Evolutionary conservation across 2,329 filamentous ascomycete species (phyloP).

Genomic region (Diaporthe eres): DNA sequence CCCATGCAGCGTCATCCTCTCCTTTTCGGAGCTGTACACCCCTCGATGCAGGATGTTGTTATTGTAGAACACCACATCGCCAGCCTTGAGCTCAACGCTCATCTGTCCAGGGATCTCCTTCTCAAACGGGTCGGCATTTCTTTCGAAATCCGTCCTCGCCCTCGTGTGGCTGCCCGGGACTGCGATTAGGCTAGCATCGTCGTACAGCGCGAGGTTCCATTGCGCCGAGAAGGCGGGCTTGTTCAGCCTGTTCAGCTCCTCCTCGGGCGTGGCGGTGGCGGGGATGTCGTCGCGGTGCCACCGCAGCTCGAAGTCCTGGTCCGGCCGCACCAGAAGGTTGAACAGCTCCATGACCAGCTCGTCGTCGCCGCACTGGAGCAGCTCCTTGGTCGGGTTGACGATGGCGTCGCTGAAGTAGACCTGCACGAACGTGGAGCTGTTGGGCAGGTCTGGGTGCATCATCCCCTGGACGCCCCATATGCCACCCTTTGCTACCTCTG

Average conservation of each 20-base stretch:
- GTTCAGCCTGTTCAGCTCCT: constrained; percentile 74
- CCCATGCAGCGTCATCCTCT: constrained; percentile 78
- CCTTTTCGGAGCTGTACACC: constrained; percentile 69
- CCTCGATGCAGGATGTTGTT: constrained; percentile 86
- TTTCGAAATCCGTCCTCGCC: constrained; percentile 78
- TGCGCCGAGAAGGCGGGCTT: constrained; percentile 81
- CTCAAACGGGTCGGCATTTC: constrained; percentile 73
- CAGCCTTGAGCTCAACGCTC: constrained; percentile 75
- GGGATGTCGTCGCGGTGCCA: constrained; percentile 92
- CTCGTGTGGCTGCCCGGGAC: constrained; percentile 83
- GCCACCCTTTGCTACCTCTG: constrained; percentile 61
- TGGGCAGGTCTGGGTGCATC: constrained; percentile 42
- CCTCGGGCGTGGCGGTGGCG: constrained; percentile 72
- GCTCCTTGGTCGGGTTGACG: constrained; percentile 72
- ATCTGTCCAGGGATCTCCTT: constrained; percentile 41
- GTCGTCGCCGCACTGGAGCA: constrained; percentile 71
- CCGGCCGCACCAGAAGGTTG: constrained; percentile 85
- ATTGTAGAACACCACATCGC: constrained; percentile 87
- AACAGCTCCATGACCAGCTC: constrained; percentile 88
- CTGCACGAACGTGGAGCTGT: constrained; percentile 68
- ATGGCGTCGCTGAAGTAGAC: constrained; percentile 81
- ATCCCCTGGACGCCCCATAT: constrained; percentile 75
- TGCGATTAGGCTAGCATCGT: constrained; percentile 80
- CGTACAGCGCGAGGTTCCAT: constrained; percentile 87
- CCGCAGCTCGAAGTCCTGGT: constrained; percentile 80